Base-by-base conservation (phyloP, 192 early-diverging fungal species). In the Helicostylum pulchrum region DNA sequence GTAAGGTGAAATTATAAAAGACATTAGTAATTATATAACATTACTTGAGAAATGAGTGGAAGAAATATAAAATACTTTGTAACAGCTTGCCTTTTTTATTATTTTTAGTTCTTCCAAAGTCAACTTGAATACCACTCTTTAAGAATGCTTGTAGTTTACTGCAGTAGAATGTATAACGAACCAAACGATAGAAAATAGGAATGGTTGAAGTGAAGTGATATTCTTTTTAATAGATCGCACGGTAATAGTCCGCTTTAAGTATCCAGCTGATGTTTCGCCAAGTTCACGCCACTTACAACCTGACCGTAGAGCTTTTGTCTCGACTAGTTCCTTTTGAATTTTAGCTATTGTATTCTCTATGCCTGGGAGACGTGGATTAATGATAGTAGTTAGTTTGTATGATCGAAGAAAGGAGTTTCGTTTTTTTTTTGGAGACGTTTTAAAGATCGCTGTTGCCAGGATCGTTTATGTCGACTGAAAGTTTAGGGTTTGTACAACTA, bases 271-370 rank as follows among this genome's bases (percentile, higher is more conserved):
- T 3, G 26, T 0, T 47, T 70, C 56, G 6, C 68, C 68, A 10
- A 52, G 0, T n/a, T 70, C 68, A 19, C n/a, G 32, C 68, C 68
- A 70, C 0, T 43, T 45, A 7, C 36, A 1, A 0, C 69, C 57
- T 7, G 69, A 46, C 7, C 58, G 20, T 1, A 65, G 32, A 7
- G 69, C 49, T 3, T 7, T 20, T 8, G 8, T 30, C 7, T 30
- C 19, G 3, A 17, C n/a, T 15, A 53, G 7, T 3, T 53, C 51
- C 7, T 26, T 6, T 17, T 53, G 45, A n/a, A 47, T 3, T 3
- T 2, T 47, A 3, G 12, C 3, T 15, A 47, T 47, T 3, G 12
- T 15, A 11, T 47, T 47, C 12, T 47, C 45, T 3, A 47, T 47
- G 12, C 2, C 11, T 2, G 10, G 45, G 3, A 47, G n/a, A 11